These are phyloP conservation scores for Phytopythium ostracodes DNA, from an alignment of 352 stramenopile genomes.

Conservation along the genomic window DNA sequence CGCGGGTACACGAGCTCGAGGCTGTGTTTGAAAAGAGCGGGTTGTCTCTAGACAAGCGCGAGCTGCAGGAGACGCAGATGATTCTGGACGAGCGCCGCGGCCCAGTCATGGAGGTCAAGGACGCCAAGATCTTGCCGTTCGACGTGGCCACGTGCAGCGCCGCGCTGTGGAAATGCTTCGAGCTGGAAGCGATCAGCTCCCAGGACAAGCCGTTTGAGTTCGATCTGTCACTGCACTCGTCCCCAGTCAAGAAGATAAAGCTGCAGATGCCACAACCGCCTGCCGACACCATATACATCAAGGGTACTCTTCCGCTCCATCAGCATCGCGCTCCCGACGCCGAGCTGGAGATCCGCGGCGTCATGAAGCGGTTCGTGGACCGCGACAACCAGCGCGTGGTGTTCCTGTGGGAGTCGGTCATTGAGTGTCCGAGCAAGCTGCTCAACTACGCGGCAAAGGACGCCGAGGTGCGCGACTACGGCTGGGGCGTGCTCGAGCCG, in stretches of 20 bases:
- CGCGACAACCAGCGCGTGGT: slow-evolving; percentile 27
- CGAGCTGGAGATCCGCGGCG: slow-evolving; percentile 29
- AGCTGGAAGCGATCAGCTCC: slow-evolving; percentile 13
- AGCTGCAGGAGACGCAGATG: slow-evolving; percentile 45
- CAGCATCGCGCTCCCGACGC: slow-evolving; percentile 29
- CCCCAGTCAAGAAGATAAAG: slow-evolving; percentile 21
- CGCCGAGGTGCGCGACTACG: slow-evolving; percentile 41
- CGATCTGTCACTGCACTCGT: slow-evolving; percentile 3
- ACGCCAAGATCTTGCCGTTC: slow-evolving; percentile 50
- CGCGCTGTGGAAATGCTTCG: slow-evolving; percentile 34
- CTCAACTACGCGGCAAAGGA: slow-evolving; percentile 22
- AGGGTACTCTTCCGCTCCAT: slow-evolving; percentile 30
- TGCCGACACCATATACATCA: slow-evolving; percentile 31
- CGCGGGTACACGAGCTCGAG: slow-evolving; percentile 31
- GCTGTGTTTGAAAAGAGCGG: slow-evolving; percentile 39
- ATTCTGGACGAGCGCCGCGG: slow-evolving; percentile 43
- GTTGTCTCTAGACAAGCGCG: slow-evolving; percentile 29
- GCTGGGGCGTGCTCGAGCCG: slow-evolving; percentile 43
- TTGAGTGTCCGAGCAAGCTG: slow-evolving; percentile 27
- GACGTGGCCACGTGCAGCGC: slow-evolving; percentile 25
- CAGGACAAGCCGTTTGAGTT: not conserved
- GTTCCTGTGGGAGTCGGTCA: slow-evolving; percentile 50
- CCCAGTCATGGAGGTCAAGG: slow-evolving; percentile 45
- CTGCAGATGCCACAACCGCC: slow-evolving; percentile 11
- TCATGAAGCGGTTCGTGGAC: slow-evolving; percentile 39